Evolutionary conservation across 1,139 yeast genomes (phyloP).

Genomic region (Arxiozyma slooffiae): DNA sequence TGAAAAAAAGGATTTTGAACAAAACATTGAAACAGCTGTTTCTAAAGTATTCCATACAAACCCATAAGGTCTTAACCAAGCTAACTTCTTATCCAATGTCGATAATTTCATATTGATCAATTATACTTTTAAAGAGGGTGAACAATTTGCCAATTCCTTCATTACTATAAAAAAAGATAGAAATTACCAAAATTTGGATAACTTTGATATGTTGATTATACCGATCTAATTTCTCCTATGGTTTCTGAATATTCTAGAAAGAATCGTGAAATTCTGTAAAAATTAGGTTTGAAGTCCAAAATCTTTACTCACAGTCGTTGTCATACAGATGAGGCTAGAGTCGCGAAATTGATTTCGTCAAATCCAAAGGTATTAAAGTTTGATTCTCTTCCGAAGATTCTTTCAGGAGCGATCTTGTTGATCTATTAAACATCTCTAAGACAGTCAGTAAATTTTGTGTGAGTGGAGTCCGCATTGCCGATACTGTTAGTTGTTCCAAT

Average conservation of each 20-base stretch:
- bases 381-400: constrained; percentile 96
- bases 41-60: constrained; percentile 32
- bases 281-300: constrained; percentile 90
- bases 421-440: constrained; percentile 86
- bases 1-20: constrained; percentile 3
- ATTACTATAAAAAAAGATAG: constrained; percentile 93
- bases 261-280: constrained; percentile 97
- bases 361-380: constrained; percentile 92
- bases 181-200: constrained; percentile 93
- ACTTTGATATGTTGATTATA: constrained; percentile 96
- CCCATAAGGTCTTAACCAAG: constrained; percentile 93
- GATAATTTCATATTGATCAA: constrained; percentile 84
- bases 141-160: constrained; percentile 96
- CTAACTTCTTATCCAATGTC: constrained; percentile 84
- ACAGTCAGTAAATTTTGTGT: constrained; percentile 97
- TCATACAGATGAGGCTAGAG: constrained; percentile 96
- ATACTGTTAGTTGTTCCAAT: constrained; percentile 97
- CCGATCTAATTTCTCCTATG: constrained; percentile 94
- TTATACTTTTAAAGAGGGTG: constrained; percentile 95
- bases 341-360: constrained; percentile 94
- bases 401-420: constrained; percentile 93
- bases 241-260: constrained; percentile 88
- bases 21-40: constrained; percentile 4
- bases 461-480: constrained; percentile 98
- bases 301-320: constrained; percentile 90